Evolutionary conservation across 192 early-diverging fungal species (phyloP).

Genomic region (Gonapodya sp.): DNA sequence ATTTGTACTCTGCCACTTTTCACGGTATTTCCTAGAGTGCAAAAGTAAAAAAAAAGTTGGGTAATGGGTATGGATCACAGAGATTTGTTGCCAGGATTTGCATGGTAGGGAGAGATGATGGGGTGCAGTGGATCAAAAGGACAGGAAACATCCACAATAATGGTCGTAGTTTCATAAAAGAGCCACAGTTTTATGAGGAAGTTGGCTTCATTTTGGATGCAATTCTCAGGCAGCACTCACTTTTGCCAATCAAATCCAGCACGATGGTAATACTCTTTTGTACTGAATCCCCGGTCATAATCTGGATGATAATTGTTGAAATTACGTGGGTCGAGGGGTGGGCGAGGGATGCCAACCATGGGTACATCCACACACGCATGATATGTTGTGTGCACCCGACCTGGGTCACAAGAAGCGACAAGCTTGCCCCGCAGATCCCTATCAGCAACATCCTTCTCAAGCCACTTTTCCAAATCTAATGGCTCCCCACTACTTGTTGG

Average conservation of each 20-base stretch:
- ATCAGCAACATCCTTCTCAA: background rate
- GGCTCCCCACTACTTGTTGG: background rate
- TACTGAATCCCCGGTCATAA: background rate
- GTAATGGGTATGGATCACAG: too few species aligned
- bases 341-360: background rate
- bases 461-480: background rate
- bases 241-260: background rate
- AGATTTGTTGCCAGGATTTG: too few species aligned
- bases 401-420: background rate
- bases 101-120: too few species aligned
- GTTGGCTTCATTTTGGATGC: too few species aligned
- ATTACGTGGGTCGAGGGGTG: background rate
- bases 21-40: too few species aligned
- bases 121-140: too few species aligned
- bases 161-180: too few species aligned
- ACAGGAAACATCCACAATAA: too few species aligned
- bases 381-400: background rate
- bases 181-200: too few species aligned
- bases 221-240: background rate
- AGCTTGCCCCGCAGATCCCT: background rate
- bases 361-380: background rate
- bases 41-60: too few species aligned
- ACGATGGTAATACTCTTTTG: background rate
- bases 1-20: too few species aligned
- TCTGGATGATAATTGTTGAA: background rate